A percentile compares a stretch with the other conserved stretches of the same genome.
These are phyloP conservation scores for Ophiostoma sp. DNA, from an alignment of 2,329 filamentous ascomycete genomes.

Conservation along the genomic window DNA sequence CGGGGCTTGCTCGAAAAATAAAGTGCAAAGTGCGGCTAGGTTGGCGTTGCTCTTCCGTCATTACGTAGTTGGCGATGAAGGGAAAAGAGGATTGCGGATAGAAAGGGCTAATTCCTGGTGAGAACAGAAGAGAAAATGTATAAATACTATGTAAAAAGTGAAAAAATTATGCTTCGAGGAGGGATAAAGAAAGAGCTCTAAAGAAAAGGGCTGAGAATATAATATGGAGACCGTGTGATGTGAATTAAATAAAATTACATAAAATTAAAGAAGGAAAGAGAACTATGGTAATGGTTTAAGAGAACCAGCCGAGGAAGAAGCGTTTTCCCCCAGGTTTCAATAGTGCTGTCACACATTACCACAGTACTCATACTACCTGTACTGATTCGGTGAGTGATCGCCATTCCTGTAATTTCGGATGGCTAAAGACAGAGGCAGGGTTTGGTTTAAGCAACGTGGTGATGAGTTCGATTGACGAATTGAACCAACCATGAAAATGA, in stretches of 20 bases:
- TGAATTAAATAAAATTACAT: neutral
- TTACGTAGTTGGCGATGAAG: neutral
- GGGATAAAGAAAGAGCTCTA: neutral
- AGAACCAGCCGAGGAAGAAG: neutral
- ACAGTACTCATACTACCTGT: neutral
- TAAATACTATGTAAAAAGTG: neutral
- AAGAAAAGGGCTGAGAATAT: neutral
- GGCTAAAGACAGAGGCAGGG: slow-evolving; percentile 1
- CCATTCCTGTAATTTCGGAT: slow-evolving; percentile 13
- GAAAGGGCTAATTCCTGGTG: neutral
- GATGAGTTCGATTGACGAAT: neutral
- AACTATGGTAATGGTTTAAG: neutral
- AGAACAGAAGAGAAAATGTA: neutral
- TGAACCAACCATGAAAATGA: too few relatives aligned
- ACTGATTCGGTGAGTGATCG: slow-evolving; percentile 6
- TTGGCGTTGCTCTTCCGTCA: neutral
- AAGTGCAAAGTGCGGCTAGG: neutral
- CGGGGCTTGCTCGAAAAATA: neutral
- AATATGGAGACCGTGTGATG: neutral
- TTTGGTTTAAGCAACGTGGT: neutral
- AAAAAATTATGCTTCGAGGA: neutral
- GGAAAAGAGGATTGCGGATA: neutral
- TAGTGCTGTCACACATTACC: neutral
- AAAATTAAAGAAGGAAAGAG: neutral
- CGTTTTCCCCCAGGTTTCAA: neutral